These are phyloP conservation scores for Paramecium sonneborni DNA, from an alignment of 73 alveolate genomes.

Conservation along the genomic window DNA sequence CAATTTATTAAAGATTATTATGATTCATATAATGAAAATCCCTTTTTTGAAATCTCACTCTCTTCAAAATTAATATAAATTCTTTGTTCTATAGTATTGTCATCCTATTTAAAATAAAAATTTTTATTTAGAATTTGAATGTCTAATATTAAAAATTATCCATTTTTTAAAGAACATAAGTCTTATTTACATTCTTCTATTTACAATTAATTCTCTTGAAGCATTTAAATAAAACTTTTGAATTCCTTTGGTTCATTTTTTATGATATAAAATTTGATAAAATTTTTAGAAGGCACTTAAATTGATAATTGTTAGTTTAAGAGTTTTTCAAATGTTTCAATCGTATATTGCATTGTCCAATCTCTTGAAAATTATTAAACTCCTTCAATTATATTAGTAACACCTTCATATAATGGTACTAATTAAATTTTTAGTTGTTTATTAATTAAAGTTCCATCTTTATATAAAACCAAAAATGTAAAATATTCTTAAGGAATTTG, in stretches of 20 bases:
- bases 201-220: background rate
- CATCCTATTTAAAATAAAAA: background rate
- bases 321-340: background rate
- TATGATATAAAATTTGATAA: background rate
- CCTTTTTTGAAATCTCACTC: background rate
- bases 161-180: background rate
- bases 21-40: background rate
- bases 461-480: background rate
- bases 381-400: background rate
- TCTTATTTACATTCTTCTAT: background rate
- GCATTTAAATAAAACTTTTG: background rate
- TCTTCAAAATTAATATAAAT: background rate
- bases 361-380: background rate
- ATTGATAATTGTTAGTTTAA: background rate
- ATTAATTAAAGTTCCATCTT: background rate
- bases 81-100: background rate
- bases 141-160: background rate
- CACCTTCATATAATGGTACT: background rate
- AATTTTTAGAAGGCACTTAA: background rate
- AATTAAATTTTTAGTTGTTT: background rate
- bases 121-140: background rate
- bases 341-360: background rate
- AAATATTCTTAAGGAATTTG: background rate
- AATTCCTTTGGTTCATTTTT: background rate
- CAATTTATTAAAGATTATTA: background rate